Percentiles rank a stretch among this genome's conserved stretches.
These are phyloP conservation scores for Ganoderma meredithae DNA, from an alignment of 1,284 basidiomycete genomes.

Conservation along the genomic window DNA sequence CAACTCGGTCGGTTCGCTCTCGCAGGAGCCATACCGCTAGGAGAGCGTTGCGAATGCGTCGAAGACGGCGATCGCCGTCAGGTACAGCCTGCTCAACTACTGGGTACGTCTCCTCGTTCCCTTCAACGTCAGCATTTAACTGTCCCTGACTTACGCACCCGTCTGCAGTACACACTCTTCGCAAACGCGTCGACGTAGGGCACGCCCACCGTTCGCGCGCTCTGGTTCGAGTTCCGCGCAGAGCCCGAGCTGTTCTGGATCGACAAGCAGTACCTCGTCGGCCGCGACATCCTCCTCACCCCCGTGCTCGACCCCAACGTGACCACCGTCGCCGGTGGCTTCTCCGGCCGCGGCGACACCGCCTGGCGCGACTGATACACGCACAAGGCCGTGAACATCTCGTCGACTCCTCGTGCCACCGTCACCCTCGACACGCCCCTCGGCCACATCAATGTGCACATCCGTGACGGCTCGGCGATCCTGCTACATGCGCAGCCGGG, in stretches of 20 bases:
- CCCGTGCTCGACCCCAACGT: constrained; percentile 73
- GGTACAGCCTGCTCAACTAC: constrained; percentile 77
- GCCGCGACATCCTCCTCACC: constrained; percentile 73
- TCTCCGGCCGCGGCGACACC: constrained; percentile 64
- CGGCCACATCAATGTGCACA: constrained; percentile 74
- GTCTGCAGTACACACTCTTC: constrained; percentile 73
- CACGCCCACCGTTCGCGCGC: constrained; percentile 73
- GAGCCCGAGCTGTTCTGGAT: constrained; percentile 69
- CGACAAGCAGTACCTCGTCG: constrained; percentile 78
- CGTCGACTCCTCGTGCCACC: constrained; percentile 11
- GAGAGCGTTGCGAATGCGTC: constrained; percentile 76
- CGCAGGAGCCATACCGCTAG: constrained; percentile 82
- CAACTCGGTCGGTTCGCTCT: constrained; percentile 64
- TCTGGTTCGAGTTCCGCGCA: constrained; percentile 81
- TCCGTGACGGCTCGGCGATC: constrained; percentile 64
- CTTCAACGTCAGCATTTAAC: constrained; percentile 45
- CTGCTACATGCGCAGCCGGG: constrained; percentile 61
- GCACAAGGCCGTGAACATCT: constrained; percentile 56
- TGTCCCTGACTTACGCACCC: constrained; percentile 2
- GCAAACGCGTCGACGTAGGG: constrained; percentile 69
- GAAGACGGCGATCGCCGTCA: constrained; percentile 67
- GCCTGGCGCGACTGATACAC: constrained; percentile 84
- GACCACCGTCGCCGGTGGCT: constrained; percentile 59
- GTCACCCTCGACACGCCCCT: constrained; percentile 61
- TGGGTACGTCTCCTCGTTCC: constrained; percentile 56